Base-by-base conservation (phyloP, 2,329 filamentous ascomycete genomes). In the Fusarium xyrophilum region DNA sequence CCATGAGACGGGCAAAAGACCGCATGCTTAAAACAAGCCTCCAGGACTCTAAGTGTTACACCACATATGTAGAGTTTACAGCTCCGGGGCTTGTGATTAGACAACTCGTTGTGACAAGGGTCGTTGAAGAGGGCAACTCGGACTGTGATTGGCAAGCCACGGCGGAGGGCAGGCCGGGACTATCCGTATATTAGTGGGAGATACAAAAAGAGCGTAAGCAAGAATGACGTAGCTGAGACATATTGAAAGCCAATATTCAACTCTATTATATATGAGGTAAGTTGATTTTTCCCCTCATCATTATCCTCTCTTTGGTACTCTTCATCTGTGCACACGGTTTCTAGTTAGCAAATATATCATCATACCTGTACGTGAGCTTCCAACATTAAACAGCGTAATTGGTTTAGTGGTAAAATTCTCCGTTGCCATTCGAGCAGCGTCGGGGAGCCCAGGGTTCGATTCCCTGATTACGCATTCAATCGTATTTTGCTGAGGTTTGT, bases 401-500 rank as follows among this genome's bases (percentile, higher is more conserved):
- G 58, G 61, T 63, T 57, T 64, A 63, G 61, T 64, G 61, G 61
- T 62, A 56, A 51, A 56, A 56, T 63, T 63, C 57, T 63, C 57
- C 60, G 58, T 63, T 63, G 60, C 57, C 50, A 63, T 56, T 40
- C 44, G 43, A 51, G 50, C n/a, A 61, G 32, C 48, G 39, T 63
- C 56, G 56, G 60, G 56, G 56, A 60, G 55, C 58, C 60, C 56
- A n/a, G 60, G 56, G 48, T 63, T 61, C 43, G 60, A 63, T 63
- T 63, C 60, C 60, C 60, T 21, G 57, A 62, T 63, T 62, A 62
- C 60, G 57, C 60, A 63, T 10, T 10, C 1, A 3, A 7, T 4
- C 0, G 7, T 2, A 3, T 3, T 9, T 9, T 17, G 4, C 13
- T 14, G 11, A 7, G 2, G 2, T 5, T 4, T 8, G 6, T 17